Evolutionary conservation across 2,329 filamentous ascomycete genomes (phyloP), one percentile per base, ranked within the genome.

Genomic region (Penicillium sp.): DNA sequence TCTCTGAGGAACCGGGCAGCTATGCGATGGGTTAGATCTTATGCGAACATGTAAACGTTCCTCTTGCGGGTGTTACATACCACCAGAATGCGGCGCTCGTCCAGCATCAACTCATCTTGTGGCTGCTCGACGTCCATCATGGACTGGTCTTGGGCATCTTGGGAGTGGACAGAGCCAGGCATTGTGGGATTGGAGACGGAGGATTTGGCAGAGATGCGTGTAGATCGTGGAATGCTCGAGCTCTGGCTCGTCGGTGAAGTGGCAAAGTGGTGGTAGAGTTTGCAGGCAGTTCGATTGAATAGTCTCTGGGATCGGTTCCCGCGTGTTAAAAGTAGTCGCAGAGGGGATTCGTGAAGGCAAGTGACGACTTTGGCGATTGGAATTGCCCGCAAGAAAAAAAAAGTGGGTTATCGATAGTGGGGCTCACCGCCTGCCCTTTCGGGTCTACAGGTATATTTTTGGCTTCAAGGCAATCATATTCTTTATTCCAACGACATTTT

Each of bases 1-100:
- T 93, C 50, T 93, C 90, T 16, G 77, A 89, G 54, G 91, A 90
- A 48, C 93, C 93, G 35, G 92, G 89, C 27, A 97, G 81, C 93
- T 97, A 60, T 55, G 19, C 37, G n/a, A 13, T 26, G 7, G 21
- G 11, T 33, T 37, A 52, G 51, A 44, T 37, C 3, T 52, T 9
- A 21, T 21, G n/a, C 11, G 1, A 29, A 5, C 39, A 31, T 25
- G 11, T 13, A 31, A 16, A 27, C 25, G 14, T 13, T 21, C 11
- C 4, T 42, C 11, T 29, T 31, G 13, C 29, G 29, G 27, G 37
- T 31, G 19, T 19, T 3, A 67, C 69, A 79, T 67, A 90, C 87
- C 71, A 90, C 84, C 62, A 82, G 80, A 46, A 90, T 85, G 64
- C 85, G 79, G 74, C 86, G 85, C 50, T 76, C 72, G 10, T 73